Conservation (phyloP, 1,139 yeast species). For the Kazachstania sp. region DNA sequence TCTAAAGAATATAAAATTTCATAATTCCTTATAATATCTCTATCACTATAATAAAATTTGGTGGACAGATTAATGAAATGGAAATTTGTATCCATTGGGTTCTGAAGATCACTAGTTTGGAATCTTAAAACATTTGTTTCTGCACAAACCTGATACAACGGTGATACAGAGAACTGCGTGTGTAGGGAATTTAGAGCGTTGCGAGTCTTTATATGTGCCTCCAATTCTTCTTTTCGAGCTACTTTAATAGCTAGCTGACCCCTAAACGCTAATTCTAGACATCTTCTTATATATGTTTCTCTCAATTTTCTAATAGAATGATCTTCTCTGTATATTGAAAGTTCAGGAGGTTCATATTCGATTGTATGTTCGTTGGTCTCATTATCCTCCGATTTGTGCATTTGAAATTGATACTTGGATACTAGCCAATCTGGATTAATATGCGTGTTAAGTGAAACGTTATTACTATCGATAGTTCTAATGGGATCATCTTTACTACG, state of each 20-base stretch:
- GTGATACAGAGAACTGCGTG: slow-evolving; percentile 33
- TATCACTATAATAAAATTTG: slow-evolving; percentile 52
- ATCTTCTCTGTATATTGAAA: slow-evolving; percentile 32
- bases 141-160: slow-evolving; percentile 37
- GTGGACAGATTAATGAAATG: slow-evolving; percentile 48
- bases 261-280: slow-evolving; percentile 40
- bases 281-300: slow-evolving; percentile 45
- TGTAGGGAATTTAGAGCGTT: slow-evolving; percentile 34
- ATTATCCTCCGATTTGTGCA: slow-evolving; percentile 34
- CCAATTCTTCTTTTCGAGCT: slow-evolving; percentile 9
- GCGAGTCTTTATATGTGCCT: slow-evolving; percentile 11
- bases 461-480: slow-evolving; percentile 45
- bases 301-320: slow-evolving; percentile 27
- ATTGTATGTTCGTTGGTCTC: slow-evolving; percentile 35
- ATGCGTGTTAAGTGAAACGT: slow-evolving; percentile 44
- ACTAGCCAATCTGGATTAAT: slow-evolving; percentile 48
- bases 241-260: slow-evolving; percentile 33
- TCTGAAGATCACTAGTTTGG: slow-evolving; percentile 19
- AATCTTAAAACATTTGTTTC: slow-evolving; percentile 25
- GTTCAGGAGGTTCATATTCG: slow-evolving; percentile 53
- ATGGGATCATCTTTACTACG: slow-evolving; percentile 37
- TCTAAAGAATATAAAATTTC: slow-evolving; percentile 49
- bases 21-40: slow-evolving; percentile 52
- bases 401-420: slow-evolving; percentile 35
- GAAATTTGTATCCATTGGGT: slow-evolving; percentile 27